phyloP scores from a whole-genome alignment of 2,329 filamentous ascomycete genomes.

The Graphilbum ipis-grandicollis region DNA sequence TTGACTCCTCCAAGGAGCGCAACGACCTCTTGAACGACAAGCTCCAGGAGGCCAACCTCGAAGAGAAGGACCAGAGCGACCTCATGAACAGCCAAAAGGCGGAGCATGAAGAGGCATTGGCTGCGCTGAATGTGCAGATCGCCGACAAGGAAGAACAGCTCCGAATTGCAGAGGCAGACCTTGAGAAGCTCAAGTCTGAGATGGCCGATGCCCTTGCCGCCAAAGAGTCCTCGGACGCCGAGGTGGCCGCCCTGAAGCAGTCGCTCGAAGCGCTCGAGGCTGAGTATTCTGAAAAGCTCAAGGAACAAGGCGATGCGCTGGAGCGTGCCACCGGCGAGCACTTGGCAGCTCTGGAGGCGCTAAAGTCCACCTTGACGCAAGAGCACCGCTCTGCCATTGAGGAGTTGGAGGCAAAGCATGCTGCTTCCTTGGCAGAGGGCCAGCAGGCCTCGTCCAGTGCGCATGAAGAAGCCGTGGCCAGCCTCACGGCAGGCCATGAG shows the following conservation, averaged over 20 bases:
- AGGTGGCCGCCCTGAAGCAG: constrained; percentile 30
- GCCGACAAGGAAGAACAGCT: constrained; percentile 33
- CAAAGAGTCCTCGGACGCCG: constrained; percentile 29
- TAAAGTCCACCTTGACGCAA: constrained; percentile 30
- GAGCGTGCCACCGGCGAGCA: constrained; percentile 28
- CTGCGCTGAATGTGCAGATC: constrained; percentile 27
- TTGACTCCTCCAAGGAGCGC: constrained; percentile 36
- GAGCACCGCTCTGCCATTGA: constrained; percentile 32
- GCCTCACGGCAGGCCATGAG: constrained; percentile 33
- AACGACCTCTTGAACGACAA: constrained; percentile 36
- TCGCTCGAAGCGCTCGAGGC: constrained; percentile 29
- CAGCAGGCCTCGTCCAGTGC: constrained; percentile 23
- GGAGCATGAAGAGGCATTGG: constrained; percentile 30
- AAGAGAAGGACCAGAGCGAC: constrained; percentile 25
- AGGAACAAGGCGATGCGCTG: constrained; percentile 20
- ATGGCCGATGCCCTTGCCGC: constrained; percentile 28
- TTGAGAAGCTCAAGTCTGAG: constrained; percentile 31
- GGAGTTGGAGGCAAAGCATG: constrained; percentile 34
- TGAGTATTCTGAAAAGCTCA: constrained; percentile 21
- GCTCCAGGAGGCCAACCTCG: constrained; percentile 24
- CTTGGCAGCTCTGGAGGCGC: constrained; percentile 26
- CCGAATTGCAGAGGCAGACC: constrained; percentile 29
- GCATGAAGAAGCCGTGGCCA: constrained; percentile 30
- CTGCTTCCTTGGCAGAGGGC: constrained; percentile 29
- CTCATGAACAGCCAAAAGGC: constrained; percentile 30